These are phyloP conservation scores for Thymus quinquecostatus DNA, from an alignment of 257 asterid genomes.

Conservation along the genomic window DNA sequence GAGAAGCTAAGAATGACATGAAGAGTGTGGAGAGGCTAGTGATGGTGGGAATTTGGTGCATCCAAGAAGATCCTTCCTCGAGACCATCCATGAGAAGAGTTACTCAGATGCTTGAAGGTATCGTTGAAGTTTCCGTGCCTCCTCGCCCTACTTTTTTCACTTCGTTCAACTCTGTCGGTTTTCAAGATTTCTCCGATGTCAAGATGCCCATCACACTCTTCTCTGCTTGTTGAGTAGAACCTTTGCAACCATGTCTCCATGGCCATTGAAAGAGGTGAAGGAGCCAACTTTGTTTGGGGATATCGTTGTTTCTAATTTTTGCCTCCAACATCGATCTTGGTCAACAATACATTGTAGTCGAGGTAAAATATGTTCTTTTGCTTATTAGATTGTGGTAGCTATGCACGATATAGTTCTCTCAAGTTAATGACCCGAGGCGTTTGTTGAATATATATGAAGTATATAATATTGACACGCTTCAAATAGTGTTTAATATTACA, in stretches of 20 bases:
- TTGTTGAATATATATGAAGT: neutral
- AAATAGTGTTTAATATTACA: neutral
- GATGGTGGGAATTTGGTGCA: conserved; percentile 65
- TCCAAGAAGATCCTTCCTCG: conserved; percentile 52
- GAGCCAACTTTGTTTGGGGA: too few relatives aligned
- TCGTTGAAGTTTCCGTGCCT: conserved; percentile 46
- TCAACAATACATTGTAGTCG: too few relatives aligned
- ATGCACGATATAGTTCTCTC: neutral
- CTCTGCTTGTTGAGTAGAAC: too few relatives aligned
- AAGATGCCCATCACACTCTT: neutral
- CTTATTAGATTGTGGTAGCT: neutral
- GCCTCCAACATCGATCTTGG: too few relatives aligned
- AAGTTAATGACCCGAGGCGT: too few relatives aligned
- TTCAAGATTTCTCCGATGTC: neutral
- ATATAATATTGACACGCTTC: too few relatives aligned
- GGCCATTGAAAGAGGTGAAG: too few relatives aligned
- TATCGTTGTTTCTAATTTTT: too few relatives aligned
- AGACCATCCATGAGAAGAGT: conserved; percentile 61
- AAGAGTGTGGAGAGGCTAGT: conserved; percentile 41
- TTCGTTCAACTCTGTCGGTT: neutral
- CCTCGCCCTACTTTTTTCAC: conserved; percentile 36
- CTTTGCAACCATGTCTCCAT: too few relatives aligned
- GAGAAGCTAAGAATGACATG: conserved; percentile 40
- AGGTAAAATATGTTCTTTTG: neutral
- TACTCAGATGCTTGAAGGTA: conserved; percentile 61